Percentiles rank a stretch among this genome's conserved stretches.
phyloP scores from a whole-genome alignment of 495 filamentous ascomycete genomes.

The Lepraria neglecta region DNA sequence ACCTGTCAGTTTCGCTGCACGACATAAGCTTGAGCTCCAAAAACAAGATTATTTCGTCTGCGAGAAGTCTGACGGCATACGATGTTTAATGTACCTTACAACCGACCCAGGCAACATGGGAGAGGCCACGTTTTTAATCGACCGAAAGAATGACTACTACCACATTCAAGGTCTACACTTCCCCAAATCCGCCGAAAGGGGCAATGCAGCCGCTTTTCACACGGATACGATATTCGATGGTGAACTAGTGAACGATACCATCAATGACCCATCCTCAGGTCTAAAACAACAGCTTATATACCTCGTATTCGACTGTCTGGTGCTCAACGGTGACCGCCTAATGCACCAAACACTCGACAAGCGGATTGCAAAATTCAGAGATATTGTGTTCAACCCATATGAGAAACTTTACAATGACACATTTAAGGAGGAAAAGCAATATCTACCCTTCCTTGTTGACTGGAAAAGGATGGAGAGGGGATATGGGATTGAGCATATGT shows the following conservation, averaged over 20 bases:
- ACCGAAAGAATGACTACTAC: constrained; percentile 96
- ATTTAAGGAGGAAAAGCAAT: constrained; percentile 61
- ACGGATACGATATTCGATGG: constrained; percentile 80
- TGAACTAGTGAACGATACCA: constrained; percentile 81
- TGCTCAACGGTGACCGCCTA: constrained; percentile 67
- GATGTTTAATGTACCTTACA: constrained; percentile 87
- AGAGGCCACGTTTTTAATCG: constrained; percentile 76
- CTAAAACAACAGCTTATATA: constrained; percentile 66
- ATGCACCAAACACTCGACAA: constrained; percentile 80
- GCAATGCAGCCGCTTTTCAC: constrained; percentile 59
- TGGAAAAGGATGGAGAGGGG: constrained; percentile 81
- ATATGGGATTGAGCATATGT: constrained; percentile 88
- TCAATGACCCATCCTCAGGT: constrained; percentile 62
- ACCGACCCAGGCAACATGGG: constrained; percentile 39
- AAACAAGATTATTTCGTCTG: constrained; percentile 89
- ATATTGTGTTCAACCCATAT: constrained; percentile 75
- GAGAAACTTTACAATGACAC: constrained; percentile 53
- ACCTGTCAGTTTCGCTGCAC: constrained; percentile 78
- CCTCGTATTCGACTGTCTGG: constrained; percentile 87
- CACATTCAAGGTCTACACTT: constrained; percentile 74
- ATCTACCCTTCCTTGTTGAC: constrained; percentile 71
- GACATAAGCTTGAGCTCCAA: constrained; percentile 71
- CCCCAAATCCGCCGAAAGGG: constrained; percentile 43
- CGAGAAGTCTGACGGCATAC: constrained; percentile 95
- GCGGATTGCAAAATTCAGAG: constrained; percentile 76